Base-by-base conservation (phyloP, 2,329 filamentous ascomycete species). In the Epichloe hybrida region DNA sequence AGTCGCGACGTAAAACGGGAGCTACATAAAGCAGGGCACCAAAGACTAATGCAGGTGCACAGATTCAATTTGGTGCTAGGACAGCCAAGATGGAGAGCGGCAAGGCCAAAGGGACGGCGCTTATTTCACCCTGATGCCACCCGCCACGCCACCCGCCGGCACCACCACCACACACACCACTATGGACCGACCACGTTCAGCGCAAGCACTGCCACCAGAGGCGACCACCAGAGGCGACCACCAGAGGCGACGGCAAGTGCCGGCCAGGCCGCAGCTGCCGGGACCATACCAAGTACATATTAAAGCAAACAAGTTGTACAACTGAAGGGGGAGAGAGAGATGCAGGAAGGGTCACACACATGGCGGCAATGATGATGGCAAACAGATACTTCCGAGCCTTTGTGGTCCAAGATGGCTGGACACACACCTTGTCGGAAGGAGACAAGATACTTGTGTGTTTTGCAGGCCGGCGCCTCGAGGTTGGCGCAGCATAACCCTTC, bases 41-140 rank as follows among this genome's bases (percentile, higher is more conserved):
- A 20, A n/a, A 17, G 48, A n/a, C 44, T 38, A 5, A 50, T 38
- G 44, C 20, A n/a, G 7, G 27, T 36, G 43, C 17, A 20, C 43
- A 84, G 81, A 89, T 90, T 52, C 87, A 93, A 66, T 93, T 93
- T 61, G 87, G 87, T 13, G 81, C 87, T 3, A 74, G 86, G 57
- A 90, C 86, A 3, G 87, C 87, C 13, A 93, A 90, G 70, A 90
- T 91, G 81, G 83, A 88, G 62, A 77, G 71, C 51, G 77, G 80
- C 4, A 79, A 72, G 59, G 77, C 77, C 12, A 88, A 84, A 60
- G 86, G 86, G 0, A 88, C 86, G 3, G 77, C 80, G 45, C 58
- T 78, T 7, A 72, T 83, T 53, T 58, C 58, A 13, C 67, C 70
- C 15, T 75, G 58, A 74, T 21, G 38, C 13, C 31, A 54, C 49